These are phyloP conservation scores for Ceratobasidium sp. DNA, from an alignment of 1,284 basidiomycete genomes.

Conservation along the genomic window DNA sequence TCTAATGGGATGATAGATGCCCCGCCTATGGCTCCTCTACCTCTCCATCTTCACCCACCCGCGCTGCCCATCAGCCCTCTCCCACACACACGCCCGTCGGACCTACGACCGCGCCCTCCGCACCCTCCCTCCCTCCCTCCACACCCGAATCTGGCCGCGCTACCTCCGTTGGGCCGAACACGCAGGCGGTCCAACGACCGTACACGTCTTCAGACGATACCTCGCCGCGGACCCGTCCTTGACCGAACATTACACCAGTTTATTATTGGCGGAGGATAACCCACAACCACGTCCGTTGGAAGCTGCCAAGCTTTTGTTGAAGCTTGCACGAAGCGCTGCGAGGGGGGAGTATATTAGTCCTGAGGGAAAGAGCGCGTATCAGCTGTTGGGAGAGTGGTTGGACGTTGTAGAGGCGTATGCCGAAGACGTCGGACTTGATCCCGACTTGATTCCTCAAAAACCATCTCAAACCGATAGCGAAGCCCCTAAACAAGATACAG, in stretches of 20 bases:
- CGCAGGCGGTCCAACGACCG: slow-evolving; percentile 86
- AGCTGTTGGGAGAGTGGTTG: slow-evolving; percentile 93
- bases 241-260: slow-evolving; percentile 86
- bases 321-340: slow-evolving; percentile 85
- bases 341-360: slow-evolving; percentile 88
- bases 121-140: slow-evolving; percentile 94
- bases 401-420: slow-evolving; percentile 92
- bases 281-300: slow-evolving; percentile 87
- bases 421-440: slow-evolving; percentile 92
- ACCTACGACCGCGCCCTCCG: slow-evolving; percentile 97
- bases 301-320: slow-evolving; percentile 91
- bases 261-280: slow-evolving; percentile 78
- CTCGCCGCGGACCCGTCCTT: slow-evolving; percentile 87
- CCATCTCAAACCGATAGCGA: slow-evolving; percentile 55
- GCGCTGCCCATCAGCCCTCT: slow-evolving; percentile 86
- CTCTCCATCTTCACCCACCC: slow-evolving; percentile 92
- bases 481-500: slow-evolving; percentile 51
- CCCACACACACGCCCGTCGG: slow-evolving; percentile 90
- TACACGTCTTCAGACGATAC: slow-evolving; percentile 92
- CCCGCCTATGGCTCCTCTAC: slow-evolving; percentile 95
- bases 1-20: slow-evolving; percentile 70
- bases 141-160: slow-evolving; percentile 92
- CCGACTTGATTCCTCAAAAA: slow-evolving; percentile 71
- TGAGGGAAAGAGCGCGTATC: slow-evolving; percentile 96
- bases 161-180: slow-evolving; percentile 95